Conservation (phyloP, 2,329 filamentous ascomycete species). For the Myriosclerotinia duriaeana region DNA sequence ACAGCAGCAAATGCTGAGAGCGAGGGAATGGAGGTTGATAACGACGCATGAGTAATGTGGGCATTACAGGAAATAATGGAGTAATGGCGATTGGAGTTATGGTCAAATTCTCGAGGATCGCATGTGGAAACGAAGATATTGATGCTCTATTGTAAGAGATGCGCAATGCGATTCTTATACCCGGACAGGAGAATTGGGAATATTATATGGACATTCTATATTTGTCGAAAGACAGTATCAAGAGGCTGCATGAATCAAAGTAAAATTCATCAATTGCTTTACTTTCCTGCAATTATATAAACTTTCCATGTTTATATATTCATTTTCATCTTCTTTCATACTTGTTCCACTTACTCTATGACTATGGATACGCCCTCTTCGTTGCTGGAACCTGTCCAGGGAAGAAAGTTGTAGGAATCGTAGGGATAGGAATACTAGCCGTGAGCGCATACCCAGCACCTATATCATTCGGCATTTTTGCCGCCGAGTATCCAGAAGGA, state of each 20-base stretch:
- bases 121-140: background rate
- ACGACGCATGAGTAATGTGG: conserved; percentile 8
- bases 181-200: too few relatives aligned
- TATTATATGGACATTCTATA: background rate
- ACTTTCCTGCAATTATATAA: background rate
- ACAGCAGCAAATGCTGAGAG: conserved; percentile 1
- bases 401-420: conserved; percentile 28
- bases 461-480: conserved; percentile 27
- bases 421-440: conserved; percentile 24
- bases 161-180: background rate
- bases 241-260: background rate
- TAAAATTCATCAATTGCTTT: background rate
- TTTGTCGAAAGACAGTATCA: background rate
- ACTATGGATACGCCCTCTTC: conserved; percentile 23
- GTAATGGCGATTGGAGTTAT: conserved; percentile 22
- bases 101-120: background rate
- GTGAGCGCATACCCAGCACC: conserved; percentile 20
- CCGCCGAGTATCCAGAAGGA: conserved; percentile 24
- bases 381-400: conserved; percentile 25
- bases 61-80: conserved; percentile 1
- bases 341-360: background rate
- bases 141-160: background rate
- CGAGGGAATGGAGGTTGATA: conserved; percentile 22
- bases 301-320: background rate
- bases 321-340: background rate